These are phyloP conservation scores for Blastobotrys ciferrii DNA, from an alignment of 1,139 yeast genomes.

Conservation along the genomic window DNA sequence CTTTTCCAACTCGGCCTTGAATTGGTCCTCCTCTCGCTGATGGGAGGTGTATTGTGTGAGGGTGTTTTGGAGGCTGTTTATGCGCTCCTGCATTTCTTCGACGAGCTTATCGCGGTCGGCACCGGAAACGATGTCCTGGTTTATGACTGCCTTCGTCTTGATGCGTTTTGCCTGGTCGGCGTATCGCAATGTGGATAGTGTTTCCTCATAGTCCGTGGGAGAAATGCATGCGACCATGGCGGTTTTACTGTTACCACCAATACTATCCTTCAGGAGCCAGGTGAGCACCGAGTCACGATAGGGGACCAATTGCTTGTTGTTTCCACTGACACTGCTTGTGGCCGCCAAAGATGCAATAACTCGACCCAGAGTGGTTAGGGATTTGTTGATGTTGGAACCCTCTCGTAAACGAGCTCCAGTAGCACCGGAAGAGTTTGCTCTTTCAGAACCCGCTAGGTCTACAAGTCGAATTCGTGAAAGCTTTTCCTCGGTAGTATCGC, in stretches of 20 bases:
- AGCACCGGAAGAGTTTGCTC: constrained; percentile 62
- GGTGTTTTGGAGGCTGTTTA: constrained; percentile 38
- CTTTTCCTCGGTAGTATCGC: constrained; percentile 53
- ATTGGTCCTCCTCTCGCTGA: constrained; percentile 30
- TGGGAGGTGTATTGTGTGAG: constrained; percentile 28
- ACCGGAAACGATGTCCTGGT: constrained; percentile 44
- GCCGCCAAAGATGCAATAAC: constrained; percentile 63
- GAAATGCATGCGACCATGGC: constrained; percentile 75
- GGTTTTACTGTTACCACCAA: constrained; percentile 74
- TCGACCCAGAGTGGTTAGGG: constrained; percentile 72
- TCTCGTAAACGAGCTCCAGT: constrained; percentile 67
- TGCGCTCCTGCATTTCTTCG: constrained; percentile 43
- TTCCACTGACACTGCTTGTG: constrained; percentile 18
- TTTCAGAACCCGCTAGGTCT: constrained; percentile 81
- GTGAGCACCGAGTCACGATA: constrained; percentile 73
- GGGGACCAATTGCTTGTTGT: constrained; percentile 49
- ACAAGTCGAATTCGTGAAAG: constrained; percentile 67
- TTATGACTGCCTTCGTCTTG: constrained; percentile 56
- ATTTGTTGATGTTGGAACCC: constrained; percentile 72
- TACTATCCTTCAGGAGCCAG: constrained; percentile 66
- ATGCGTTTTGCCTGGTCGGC: constrained; percentile 74
- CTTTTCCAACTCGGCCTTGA: constrained; percentile 35
- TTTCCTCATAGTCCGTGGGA: constrained; percentile 74
- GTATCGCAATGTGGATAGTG: constrained; percentile 67
- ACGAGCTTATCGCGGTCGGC: constrained; percentile 40